phyloP scores from a whole-genome alignment of 176 grass and related monocot species.

The Avena eriantha region DNA sequence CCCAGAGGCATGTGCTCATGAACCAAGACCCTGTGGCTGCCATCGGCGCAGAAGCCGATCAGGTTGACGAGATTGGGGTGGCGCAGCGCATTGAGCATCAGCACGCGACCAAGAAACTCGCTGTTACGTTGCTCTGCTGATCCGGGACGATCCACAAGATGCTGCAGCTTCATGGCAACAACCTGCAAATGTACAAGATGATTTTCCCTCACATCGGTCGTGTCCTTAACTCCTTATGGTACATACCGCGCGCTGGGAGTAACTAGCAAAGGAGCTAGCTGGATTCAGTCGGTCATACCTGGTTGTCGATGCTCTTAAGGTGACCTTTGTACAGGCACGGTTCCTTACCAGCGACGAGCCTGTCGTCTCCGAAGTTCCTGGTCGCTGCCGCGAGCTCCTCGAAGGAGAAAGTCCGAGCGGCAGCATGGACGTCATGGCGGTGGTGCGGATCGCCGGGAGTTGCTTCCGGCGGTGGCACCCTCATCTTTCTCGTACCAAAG shows the following conservation, averaged over 20 bases:
- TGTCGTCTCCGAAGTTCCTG: neutral
- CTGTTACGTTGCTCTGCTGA: neutral
- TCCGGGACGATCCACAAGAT: fast-evolving
- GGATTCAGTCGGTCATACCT: too few species aligned
- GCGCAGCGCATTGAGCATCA: neutral
- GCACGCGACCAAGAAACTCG: neutral
- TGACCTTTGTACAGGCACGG: neutral
- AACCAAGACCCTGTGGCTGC: neutral
- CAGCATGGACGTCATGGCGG: neutral
- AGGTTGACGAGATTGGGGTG: neutral
- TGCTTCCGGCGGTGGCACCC: neutral
- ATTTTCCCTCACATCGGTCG: neutral
- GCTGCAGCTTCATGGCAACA: neutral
- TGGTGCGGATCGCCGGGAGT: neutral
- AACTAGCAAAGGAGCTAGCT: too few species aligned
- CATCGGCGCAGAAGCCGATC: neutral
- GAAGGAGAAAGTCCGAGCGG: neutral
- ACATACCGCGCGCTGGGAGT: neutral
- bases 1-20: neutral
- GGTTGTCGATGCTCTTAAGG: neutral
- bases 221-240: too few species aligned
- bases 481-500: neutral
- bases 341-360: neutral
- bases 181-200: neutral
- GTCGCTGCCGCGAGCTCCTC: neutral